Base-by-base conservation (phyloP, 176 grass and related monocot species). In the Phyllostachys edulis region DNA sequence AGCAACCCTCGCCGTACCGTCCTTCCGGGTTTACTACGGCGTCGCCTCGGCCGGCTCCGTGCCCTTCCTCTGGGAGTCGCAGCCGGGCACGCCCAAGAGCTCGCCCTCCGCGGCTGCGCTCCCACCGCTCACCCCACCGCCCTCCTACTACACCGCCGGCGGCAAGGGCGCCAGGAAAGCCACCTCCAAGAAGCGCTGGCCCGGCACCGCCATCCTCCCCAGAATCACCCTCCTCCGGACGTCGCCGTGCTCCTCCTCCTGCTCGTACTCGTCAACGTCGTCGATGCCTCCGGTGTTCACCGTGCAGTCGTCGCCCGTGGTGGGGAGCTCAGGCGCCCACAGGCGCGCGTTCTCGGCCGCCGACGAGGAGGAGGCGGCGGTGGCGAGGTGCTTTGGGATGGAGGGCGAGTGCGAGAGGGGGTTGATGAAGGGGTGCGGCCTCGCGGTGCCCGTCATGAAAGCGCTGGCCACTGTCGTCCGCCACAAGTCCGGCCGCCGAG, bases 11-110 rank as follows among this genome's bases (percentile, higher is more conserved):
- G 55, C 81, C 27, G 85, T 21, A 65, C 85, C 89, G 71, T 91
- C 89, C 38, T 91, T 91, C 86, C 81, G 89, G 71, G 89, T 91
- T 15, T 91, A 91, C 89, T 91, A 91, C 81, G 20, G 70, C 44
- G 64, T 91, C 4, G 71, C 85, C 5, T 91, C 89, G 1, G 89
- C 86, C 0, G 89, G 88, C 5, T 85, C 84, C 8, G 88, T 90
- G 74, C 88, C 88, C 7, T 90, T 90, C 68, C 67, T 83, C 23
- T 90, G 88, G 88, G 88, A 90, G 61, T 90, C 88, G 67, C 84
- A 79, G 84, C 88, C 88, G 8, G 88, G 85, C 70, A 91, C 89
- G 71, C 85, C 89, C 81, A 91, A 88, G 85, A 81, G 67, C 64
- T 70, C 71, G 27, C 29, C 85, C 26, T 88, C 85, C 45, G 37